Base-by-base conservation (phyloP, 2,329 filamentous ascomycete genomes). In the Aureobasidium sp. region DNA sequence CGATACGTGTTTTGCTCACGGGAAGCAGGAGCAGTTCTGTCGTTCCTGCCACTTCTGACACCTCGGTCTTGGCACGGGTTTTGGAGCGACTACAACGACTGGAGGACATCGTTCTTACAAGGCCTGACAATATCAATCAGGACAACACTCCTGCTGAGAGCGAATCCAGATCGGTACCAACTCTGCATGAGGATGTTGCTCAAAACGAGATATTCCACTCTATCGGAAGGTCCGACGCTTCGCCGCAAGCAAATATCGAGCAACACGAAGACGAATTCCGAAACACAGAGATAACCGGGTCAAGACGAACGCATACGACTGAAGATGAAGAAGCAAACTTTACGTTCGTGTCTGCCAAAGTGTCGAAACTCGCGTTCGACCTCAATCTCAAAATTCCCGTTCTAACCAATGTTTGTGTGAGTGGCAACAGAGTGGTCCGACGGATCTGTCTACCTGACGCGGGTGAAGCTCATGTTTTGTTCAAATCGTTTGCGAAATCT, bases 401-500 rank as follows among this genome's bases (percentile, higher is more conserved):
- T 9, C 13, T 57, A 21, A 57, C 27, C 19, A 57, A 27, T 1
- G 46, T 57, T 2, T 35, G 8, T n/a, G 55, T 58, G 15, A 10
- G n/a, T 3, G 43, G 55, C 17, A 40, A n/a, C 33, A 58, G 19
- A 31, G 55, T 58, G 4, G 11, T 49, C 8, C 42, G 43, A 21
- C 35, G 35, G 8, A 65, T 69, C 15, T 54, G 60, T 15, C 43
- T 69, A 3, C 67, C 67, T 1, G 58, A 55, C 15, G 43, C 43
- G n/a, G 40, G 65, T 31, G 62, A 67, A 23, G 62, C 65, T 8
- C 21, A 60, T 19, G 21, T 35, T 9, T 60, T 67, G 10, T 55
- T 68, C 29, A 51, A 67, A 13, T 55, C 61, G 7, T 68, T 67
- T 29, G 53, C 61, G 13, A 53, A 53, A 10, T 62, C 66, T n/a